Percentiles rank a stretch among this genome's conserved stretches.
phyloP scores from a whole-genome alignment of 768 basidiomycete genomes.

The Boletus vermiculosoides region DNA sequence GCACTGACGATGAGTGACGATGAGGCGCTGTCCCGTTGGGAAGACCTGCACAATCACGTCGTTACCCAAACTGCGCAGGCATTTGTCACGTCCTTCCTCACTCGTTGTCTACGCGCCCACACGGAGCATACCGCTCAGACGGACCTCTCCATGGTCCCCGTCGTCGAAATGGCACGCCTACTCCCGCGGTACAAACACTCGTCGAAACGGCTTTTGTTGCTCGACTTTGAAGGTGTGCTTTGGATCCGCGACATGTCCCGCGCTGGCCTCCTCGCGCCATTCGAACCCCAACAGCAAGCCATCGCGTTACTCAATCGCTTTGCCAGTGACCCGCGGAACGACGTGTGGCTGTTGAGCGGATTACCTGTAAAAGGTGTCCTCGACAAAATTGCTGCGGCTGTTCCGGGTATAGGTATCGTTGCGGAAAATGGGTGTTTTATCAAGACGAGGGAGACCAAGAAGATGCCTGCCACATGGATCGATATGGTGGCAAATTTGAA shows the following conservation, averaged over 20 bases:
- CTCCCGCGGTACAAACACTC: conserved; percentile 68
- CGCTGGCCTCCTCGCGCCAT: conserved; percentile 41
- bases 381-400: conserved; percentile 56
- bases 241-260: conserved; percentile 62
- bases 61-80: conserved; percentile 84
- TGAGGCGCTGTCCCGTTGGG: conserved; percentile 75
- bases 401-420: conserved; percentile 75
- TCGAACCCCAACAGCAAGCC: conserved; percentile 38
- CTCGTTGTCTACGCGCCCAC: conserved; percentile 68
- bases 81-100: conserved; percentile 78
- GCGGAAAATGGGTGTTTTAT: conserved; percentile 90
- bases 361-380: conserved; percentile 61
- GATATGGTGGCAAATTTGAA: conserved; percentile 80
- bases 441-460: conserved; percentile 46
- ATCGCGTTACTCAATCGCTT: conserved; percentile 56
- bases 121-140: conserved; percentile 53
- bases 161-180: conserved; percentile 48
- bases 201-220: conserved; percentile 58
- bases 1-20: conserved; percentile 77
- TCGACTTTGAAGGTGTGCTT: conserved; percentile 82
- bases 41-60: conserved; percentile 84
- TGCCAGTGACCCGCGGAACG: conserved; percentile 62
- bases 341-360: conserved; percentile 83
- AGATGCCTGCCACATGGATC: conserved; percentile 54
- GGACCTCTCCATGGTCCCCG: conserved; percentile 36